Conservation (phyloP, 1,139 yeast species). For the Pichia sp. region DNA sequence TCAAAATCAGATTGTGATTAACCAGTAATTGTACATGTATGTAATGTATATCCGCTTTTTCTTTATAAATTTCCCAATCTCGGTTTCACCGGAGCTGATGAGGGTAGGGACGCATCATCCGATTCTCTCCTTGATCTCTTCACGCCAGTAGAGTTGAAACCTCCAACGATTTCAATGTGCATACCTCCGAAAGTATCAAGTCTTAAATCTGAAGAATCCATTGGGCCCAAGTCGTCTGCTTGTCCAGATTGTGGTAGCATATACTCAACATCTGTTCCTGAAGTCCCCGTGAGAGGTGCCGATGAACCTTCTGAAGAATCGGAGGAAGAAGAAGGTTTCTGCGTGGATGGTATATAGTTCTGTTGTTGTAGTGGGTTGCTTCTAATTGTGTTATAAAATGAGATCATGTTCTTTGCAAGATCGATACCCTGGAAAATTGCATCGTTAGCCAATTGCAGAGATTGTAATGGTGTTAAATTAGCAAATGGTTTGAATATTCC, state of each 20-base stretch:
- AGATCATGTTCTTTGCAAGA: constrained; percentile 5
- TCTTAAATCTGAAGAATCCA: not conserved
- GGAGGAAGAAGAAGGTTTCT: too few species aligned
- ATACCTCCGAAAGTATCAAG: constrained; percentile 10
- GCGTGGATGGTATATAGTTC: too few species aligned
- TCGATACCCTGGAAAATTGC: constrained; percentile 12
- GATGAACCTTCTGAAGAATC: too few species aligned
- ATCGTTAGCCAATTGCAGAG: constrained; percentile 10
- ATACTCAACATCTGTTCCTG: too few species aligned
- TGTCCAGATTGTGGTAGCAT: constrained; percentile 14
- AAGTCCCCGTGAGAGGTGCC: too few species aligned
- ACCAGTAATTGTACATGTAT: too few species aligned
- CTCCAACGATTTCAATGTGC: constrained; percentile 16
- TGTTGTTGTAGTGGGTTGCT: too few species aligned
- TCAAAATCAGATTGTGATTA: too few species aligned
- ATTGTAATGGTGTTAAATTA: constrained; percentile 14
- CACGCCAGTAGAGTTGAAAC: constrained; percentile 10
- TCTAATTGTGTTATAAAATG: constrained; percentile 11
- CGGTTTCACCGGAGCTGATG: not conserved
- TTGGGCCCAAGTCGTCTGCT: constrained; percentile 15
- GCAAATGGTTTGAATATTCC: constrained; percentile 13
- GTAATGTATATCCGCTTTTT: too few species aligned
- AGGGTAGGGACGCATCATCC: constrained; percentile 2
- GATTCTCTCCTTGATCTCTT: constrained; percentile 13
- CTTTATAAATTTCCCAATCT: not conserved